Evolutionary conservation across 148 eudicot genomes (phyloP), one percentile per base, ranked within the genome.

Genomic region (Salicornia ramosissima): DNA sequence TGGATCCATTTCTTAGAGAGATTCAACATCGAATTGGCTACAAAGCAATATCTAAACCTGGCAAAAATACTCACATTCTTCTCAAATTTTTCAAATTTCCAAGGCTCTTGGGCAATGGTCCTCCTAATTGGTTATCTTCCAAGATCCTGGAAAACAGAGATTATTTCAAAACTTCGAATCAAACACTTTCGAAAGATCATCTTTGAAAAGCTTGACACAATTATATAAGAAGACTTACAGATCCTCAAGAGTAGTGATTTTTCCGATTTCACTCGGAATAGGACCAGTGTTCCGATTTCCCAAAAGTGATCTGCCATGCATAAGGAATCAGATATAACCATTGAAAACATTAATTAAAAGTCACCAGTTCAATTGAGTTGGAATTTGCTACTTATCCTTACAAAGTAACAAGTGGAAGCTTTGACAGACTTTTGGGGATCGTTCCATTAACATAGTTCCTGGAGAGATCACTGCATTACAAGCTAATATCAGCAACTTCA

Each of bases 361-460:
- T n/a, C 1, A 46, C 16, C 24, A 33, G 61, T 29, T 21, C 47
- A 21, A 52, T 42, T 29, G 14, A 51, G 11, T 51, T 52, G 42
- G 49, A 57, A 62, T 21, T 28, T 42, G 22, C 29, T 10, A 4
- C 49, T 4, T 50, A 21, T 11, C 79, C 95, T 80, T 81, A 91
- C 97, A 91, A 42, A 26, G 13, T 80, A 59, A 70, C 74, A 68
- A 91, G 80, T 24, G 84, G 86, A 61, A 79, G 79, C 75, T 74
- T 83, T 50, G 86, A 60, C 26, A 85, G 80, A 69, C 66, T 66
- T 31, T 69, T 34, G 12, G 97, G 99, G 72, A 94, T 86, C 21
- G 86, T 67, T 64, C 99, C 99, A 74, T 75, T 66, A 50, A 94
- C 71, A 71, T 84, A 84, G 77, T 90, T 94, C 64, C 81, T 80